Percentiles rank a stretch among this genome's conserved stretches.
Conservation (phyloP, 768 basidiomycete genomes). For the Filobasidium floriforme region DNA sequence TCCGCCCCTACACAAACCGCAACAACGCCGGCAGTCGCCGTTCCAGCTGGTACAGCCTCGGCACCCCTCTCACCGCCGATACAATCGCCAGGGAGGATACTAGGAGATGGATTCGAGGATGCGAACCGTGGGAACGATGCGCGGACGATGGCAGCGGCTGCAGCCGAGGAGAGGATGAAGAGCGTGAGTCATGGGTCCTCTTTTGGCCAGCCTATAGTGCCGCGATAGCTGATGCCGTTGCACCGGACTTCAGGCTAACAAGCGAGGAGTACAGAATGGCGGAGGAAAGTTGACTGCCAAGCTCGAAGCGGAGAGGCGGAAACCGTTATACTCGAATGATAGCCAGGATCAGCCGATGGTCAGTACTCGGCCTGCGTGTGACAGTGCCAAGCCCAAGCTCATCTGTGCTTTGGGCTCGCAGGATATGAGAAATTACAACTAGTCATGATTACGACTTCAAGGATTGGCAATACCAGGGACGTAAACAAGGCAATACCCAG, state of each 20-base stretch:
- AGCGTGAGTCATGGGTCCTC: constrained; percentile 29
- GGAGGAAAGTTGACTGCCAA: constrained; percentile 37
- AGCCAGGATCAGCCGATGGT: constrained; percentile 37
- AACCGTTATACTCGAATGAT: constrained; percentile 16
- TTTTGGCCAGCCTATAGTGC: neutral
- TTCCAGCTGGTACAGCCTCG: neutral
- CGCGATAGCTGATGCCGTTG: too few relatives aligned
- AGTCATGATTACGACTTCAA: neutral
- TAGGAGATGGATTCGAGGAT: constrained; percentile 22
- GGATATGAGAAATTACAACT: constrained; percentile 5
- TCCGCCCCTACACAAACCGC: constrained; percentile 22
- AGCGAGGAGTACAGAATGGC: constrained; percentile 2
- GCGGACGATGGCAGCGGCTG: constrained; percentile 36
- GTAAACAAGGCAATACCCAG: too few relatives aligned
- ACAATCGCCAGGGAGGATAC: constrained; percentile 2
- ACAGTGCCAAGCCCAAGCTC: neutral
- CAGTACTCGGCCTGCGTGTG: constrained; percentile 19
- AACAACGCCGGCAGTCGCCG: neutral
- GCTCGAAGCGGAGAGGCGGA: constrained; percentile 35
- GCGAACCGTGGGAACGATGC: constrained; percentile 29
- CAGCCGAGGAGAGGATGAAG: constrained; percentile 40
- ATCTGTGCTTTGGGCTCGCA: neutral
- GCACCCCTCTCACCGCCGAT: neutral
- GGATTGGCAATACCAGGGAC: neutral
- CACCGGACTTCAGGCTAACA: neutral